Conservation (phyloP, 2,329 filamentous ascomycete genomes). For the Diplodia mutila region DNA sequence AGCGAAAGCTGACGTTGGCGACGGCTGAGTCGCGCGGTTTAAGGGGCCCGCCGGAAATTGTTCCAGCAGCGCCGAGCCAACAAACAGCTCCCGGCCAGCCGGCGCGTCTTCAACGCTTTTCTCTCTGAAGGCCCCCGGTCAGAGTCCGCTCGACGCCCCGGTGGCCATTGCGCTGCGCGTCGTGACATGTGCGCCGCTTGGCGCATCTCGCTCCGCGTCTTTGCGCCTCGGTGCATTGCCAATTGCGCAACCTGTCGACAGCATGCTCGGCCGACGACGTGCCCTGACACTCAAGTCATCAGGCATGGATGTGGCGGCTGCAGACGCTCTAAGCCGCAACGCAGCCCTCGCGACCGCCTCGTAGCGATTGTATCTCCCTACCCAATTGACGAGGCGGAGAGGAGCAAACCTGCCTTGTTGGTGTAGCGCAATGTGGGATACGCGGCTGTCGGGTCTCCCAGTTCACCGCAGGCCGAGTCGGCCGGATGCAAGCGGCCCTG, state of each 20-base stretch:
- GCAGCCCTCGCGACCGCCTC: background rate
- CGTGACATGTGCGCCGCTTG: slow-evolving; percentile 18
- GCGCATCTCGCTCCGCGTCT: background rate
- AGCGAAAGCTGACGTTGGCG: slow-evolving; percentile 12
- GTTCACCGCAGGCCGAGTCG: slow-evolving; percentile 1
- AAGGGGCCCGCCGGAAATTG: slow-evolving; percentile 23
- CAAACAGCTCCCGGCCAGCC: slow-evolving; percentile 17
- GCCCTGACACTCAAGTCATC: background rate
- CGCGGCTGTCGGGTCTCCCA: slow-evolving; percentile 5
- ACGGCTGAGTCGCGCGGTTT: slow-evolving; percentile 24
- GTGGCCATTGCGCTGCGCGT: slow-evolving; percentile 13
- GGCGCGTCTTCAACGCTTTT: slow-evolving; percentile 24
- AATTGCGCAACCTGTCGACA: background rate
- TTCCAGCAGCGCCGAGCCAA: slow-evolving; percentile 21
- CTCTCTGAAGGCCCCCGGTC: slow-evolving; percentile 1
- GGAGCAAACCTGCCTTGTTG: background rate
- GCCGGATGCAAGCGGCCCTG: slow-evolving; percentile 14
- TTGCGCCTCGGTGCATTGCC: slow-evolving; percentile 1
- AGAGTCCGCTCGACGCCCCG: slow-evolving; percentile 1
- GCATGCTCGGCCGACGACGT: background rate
- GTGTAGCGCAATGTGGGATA: background rate
- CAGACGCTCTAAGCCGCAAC: background rate
- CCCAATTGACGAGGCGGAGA: background rate
- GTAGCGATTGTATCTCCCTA: background rate
- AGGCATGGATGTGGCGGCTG: background rate